A percentile compares a stretch with the other conserved stretches of the same genome.
phyloP scores from a whole-genome alignment of 2,329 filamentous ascomycete species.

The Botryosphaeria dothidea region DNA sequence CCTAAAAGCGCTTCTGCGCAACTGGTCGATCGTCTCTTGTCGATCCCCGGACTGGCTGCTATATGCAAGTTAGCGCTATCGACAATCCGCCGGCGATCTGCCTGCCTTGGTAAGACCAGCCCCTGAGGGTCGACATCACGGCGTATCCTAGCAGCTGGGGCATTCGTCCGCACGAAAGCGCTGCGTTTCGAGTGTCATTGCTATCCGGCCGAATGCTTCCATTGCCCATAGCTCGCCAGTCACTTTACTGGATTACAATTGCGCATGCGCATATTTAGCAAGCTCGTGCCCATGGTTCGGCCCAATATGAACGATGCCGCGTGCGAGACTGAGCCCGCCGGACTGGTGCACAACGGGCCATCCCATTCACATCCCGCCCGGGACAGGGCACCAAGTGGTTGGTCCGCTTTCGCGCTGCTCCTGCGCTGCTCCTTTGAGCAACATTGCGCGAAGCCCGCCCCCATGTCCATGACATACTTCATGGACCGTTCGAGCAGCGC shows the following conservation, averaged over 20 bases:
- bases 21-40: conserved; percentile 1
- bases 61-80: not conserved
- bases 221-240: no score
- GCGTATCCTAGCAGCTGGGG: not conserved
- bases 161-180: no score
- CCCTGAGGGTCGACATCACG: not conserved
- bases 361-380: conserved; percentile 7
- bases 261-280: no score
- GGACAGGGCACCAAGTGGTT: not conserved
- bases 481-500: conserved; percentile 4
- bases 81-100: not conserved
- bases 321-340: not conserved
- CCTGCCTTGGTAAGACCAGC: not conserved
- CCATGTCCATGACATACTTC: not conserved
- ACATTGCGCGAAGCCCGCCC: conserved; percentile 5
- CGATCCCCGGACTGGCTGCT: not conserved
- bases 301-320: not conserved
- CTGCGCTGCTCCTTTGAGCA: no score
- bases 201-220: no score
- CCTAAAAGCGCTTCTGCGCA: conserved; percentile 9
- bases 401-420: no score
- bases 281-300: not conserved
- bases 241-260: no score
- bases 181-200: no score
- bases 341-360: conserved; percentile 1